Conservation (phyloP, 169 alveolate genomes). For the Cyclospora cayetanensis region DNA sequence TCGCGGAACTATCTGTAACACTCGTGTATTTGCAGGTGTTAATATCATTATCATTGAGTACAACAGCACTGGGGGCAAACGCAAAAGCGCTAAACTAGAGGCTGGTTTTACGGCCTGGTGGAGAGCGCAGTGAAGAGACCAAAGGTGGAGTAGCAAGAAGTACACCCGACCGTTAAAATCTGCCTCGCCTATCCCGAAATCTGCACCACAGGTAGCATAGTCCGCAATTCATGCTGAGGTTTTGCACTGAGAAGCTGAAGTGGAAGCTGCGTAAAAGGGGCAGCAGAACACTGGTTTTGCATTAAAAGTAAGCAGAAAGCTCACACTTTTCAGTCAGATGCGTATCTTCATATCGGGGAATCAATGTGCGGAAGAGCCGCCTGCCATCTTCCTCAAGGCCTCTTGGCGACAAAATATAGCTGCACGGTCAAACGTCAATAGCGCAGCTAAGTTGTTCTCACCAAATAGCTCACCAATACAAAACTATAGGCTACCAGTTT, state of each 20-base stretch:
- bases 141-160: constrained; percentile 64
- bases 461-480: too few relatives aligned
- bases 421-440: not conserved
- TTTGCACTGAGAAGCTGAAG: not conserved
- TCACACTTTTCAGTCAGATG: constrained; percentile 18
- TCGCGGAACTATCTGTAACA: too few relatives aligned
- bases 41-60: not conserved
- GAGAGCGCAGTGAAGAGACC: constrained; percentile 65
- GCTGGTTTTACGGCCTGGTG: constrained; percentile 9
- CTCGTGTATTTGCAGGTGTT: not conserved
- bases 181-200: constrained; percentile 40
- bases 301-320: not conserved
- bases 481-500: not conserved
- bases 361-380: constrained; percentile 48
- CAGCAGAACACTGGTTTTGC: not conserved
- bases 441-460: not conserved
- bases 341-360: constrained; percentile 30
- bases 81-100: not conserved
- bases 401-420: constrained; percentile 34
- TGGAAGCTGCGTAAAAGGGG: not conserved
- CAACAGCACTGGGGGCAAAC: not conserved
- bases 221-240: not conserved
- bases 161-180: constrained; percentile 52
- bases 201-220: constrained; percentile 14
- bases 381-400: constrained; percentile 34